phyloP scores from a whole-genome alignment of 495 filamentous ascomycete genomes.

The Hypoxylon cercidicola region DNA sequence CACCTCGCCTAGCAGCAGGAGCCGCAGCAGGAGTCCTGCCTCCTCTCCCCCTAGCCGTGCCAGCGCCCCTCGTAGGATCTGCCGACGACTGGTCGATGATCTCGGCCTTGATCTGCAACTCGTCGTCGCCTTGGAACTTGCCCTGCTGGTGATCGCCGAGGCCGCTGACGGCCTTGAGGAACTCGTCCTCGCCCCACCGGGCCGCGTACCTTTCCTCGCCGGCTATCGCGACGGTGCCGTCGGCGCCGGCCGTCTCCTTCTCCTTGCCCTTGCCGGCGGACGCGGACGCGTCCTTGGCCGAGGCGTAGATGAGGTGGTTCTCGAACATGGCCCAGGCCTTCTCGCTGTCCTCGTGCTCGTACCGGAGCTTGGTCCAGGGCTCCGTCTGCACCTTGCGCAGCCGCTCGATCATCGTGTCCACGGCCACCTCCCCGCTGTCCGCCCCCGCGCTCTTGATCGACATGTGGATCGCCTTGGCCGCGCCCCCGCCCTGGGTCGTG shows the following conservation, averaged over 20 bases:
- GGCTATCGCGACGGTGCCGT: constrained; percentile 31
- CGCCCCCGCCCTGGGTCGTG: constrained; percentile 18
- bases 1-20: constrained; percentile 11
- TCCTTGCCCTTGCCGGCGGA: constrained; percentile 44
- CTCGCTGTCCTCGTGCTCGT: constrained; percentile 56
- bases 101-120: constrained; percentile 45
- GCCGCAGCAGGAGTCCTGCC: constrained; percentile 20
- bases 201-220: constrained; percentile 44
- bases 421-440: constrained; percentile 50
- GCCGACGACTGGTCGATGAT: constrained; percentile 13
- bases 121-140: constrained; percentile 33
- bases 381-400: constrained; percentile 58
- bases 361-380: constrained; percentile 54
- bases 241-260: constrained; percentile 32
- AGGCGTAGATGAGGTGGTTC: constrained; percentile 50
- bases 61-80: constrained; percentile 2
- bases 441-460: constrained; percentile 58
- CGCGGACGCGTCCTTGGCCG: not conserved
- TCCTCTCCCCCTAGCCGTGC: constrained; percentile 22
- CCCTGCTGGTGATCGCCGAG: constrained; percentile 36
- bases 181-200: constrained; percentile 53
- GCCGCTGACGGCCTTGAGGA: constrained; percentile 52
- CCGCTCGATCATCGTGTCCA: constrained; percentile 61
- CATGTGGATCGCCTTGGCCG: constrained; percentile 61
- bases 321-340: constrained; percentile 56